Base-by-base conservation (phyloP, 2,329 filamentous ascomycete genomes). In the Periconia digitata region DNA sequence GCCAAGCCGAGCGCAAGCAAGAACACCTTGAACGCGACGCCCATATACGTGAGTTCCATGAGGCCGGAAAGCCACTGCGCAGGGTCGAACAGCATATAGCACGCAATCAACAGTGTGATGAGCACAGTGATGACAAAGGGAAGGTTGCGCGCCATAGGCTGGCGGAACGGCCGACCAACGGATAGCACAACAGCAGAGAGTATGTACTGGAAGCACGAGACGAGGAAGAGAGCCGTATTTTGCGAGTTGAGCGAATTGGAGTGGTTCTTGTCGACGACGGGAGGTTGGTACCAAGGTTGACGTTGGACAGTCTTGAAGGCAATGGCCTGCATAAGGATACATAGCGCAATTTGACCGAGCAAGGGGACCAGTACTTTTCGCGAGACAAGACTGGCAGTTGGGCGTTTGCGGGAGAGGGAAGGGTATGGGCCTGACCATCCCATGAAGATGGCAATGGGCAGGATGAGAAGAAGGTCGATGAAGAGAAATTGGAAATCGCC, bases 371-470 rank as follows among this genome's bases (percentile, higher is more conserved):
- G 79, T 2, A 99, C 90, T 70, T 99, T 99, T 46, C 91, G 82
- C 1, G 89, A 95, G 1, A 99, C 92, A 5, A 99, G 81, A 61
- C 92, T 89, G 15, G 94, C 92, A 0, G 91, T 97, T 3, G 94
- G 94, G 29, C 91, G 82, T 72, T 97, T 99, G 49, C 81, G 84
- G 59, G 85, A 88, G 13, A 99, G 81, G 32, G 81, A 77, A 2
- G 85, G 85, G 64, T 87, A 90, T 1, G 95, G 88, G 6, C 89
- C 91, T 20, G 89, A 90, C 94, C 95, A 97, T 58, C 94, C 92
- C 94, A 99, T 99, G 70, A 97, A 97, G 50, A 99, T 90, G 20
- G 94, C 94, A 61, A 99, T 95, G 4, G 94, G 94, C 3, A 99
- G 77, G 64, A 99, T 99, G 47, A 99, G 83, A 3, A 87, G 78